Evolutionary conservation across 163 green algal species (phyloP).

Genomic region (Chlamydomonas reinhardtii): DNA sequence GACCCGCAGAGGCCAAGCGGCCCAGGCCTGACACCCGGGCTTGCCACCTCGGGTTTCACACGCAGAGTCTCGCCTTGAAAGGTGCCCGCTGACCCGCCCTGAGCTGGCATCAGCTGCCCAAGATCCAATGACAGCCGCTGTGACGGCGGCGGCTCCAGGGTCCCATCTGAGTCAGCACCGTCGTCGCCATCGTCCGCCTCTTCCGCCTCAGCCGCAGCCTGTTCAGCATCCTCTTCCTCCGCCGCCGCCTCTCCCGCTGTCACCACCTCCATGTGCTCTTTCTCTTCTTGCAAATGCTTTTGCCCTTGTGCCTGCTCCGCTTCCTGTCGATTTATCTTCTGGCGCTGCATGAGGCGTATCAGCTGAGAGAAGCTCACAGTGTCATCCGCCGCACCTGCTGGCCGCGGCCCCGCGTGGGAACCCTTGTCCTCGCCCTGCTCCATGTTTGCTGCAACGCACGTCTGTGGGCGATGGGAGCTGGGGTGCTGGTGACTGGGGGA

Average conservation of each 20-base stretch:
- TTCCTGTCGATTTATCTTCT: slow-evolving; percentile 9
- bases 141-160: too few relatives aligned
- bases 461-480: too few relatives aligned
- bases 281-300: not conserved
- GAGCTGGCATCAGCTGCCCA: too few relatives aligned
- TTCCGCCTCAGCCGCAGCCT: not conserved
- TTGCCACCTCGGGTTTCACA: too few relatives aligned
- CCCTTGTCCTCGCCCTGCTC: too few relatives aligned
- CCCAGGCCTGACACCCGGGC: too few relatives aligned
- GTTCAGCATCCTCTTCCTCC: not conserved
- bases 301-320: not conserved
- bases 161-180: too few relatives aligned
- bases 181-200: not conserved
- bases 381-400: not conserved
- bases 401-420: not conserved
- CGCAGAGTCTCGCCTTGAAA: too few relatives aligned
- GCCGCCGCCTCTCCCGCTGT: not conserved
- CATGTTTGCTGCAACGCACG: too few relatives aligned
- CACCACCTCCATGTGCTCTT: not conserved
- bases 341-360: slow-evolving; percentile 27
- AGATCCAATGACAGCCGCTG: too few relatives aligned
- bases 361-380: slow-evolving; percentile 39
- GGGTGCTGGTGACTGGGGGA: not conserved
- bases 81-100: too few relatives aligned
- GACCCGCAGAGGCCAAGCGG: too few relatives aligned